Base-by-base conservation (phyloP, 2,329 filamentous ascomycete genomes). In the Claviceps capensis region DNA sequence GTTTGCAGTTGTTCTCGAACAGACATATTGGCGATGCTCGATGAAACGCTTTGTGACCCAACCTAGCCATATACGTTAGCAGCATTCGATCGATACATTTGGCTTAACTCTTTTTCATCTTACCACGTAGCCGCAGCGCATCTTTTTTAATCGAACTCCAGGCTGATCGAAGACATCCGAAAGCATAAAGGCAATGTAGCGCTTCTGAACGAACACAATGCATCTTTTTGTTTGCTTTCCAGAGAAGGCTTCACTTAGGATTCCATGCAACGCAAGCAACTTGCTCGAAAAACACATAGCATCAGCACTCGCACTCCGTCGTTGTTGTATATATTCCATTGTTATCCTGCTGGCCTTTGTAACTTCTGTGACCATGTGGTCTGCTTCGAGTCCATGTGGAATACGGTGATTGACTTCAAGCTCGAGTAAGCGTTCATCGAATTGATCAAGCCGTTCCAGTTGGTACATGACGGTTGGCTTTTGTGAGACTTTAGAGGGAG, bases 131-230 rank as follows among this genome's bases (percentile, higher is more conserved):
- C 78, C 81, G 3, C 79, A 72, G 9, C 69, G 74, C 54, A 93
- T 69, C 54, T 82, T 72, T 0, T 72, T 69, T 4, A 84, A 76
- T 1, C 72, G 70, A 52, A 88, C 72, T 1, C 67, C 63, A 1
- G 71, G 61, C 17, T 78, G 73, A 40, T 67, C 65, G 55, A 95
- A 84, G 0, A 95, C 70, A 44, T 85, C 80, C 1, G 77, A 71
- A 1, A 98, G 70, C 16, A 94, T 67, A 17, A 80, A 77, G 1
- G 90, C 91, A 0, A 88, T 91, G 56, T 85, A 81, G 42, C 89
- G 76, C 62, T 85, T 77, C 55, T 88, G 76, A 0, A 95, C 88
- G 65, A 98, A 97, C 0, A 97, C 79, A 52, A 98, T 95, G 61
- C 88, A 95, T 2, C 65, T 58, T n/a, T 56, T 59, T 2, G 59